Conservation (phyloP, 495 filamentous ascomycete species). For the Aspergillus nidulans region DNA sequence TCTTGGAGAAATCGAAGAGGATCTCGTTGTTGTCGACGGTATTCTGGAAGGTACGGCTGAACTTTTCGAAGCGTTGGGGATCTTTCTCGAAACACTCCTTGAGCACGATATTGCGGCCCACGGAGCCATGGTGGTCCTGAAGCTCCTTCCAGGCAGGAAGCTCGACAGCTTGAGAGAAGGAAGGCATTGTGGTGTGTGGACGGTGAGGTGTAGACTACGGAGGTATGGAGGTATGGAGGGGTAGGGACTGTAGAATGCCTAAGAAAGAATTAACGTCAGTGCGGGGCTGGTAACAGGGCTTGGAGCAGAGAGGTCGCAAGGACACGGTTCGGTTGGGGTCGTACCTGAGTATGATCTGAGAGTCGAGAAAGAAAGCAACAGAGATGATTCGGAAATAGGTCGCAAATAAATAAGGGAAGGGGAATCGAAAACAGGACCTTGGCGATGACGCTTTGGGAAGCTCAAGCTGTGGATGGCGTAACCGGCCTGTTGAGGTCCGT, state of each 20-base stretch:
- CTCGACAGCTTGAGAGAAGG: constrained; percentile 72
- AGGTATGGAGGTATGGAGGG: neutral
- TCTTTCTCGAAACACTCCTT: constrained; percentile 91
- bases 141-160: constrained; percentile 82
- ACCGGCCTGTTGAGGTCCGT: constrained; percentile 44
- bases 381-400: neutral
- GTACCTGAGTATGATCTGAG: constrained; percentile 9
- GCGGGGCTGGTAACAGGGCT: constrained; percentile 24
- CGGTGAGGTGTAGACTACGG: neutral
- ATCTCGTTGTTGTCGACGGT: constrained; percentile 72
- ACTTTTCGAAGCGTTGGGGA: constrained; percentile 82
- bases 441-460: constrained; percentile 18
- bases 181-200: constrained; percentile 41
- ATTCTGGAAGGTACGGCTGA: constrained; percentile 80
- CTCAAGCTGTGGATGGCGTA: constrained; percentile 25
- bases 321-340: neutral
- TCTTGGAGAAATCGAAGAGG: constrained; percentile 98
- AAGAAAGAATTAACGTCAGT: constrained; percentile 24
- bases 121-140: constrained; percentile 76
- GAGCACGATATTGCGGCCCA: constrained; percentile 83
- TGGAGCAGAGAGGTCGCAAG: neutral
- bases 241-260: neutral
- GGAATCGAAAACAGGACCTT: neutral
- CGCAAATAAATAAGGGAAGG: neutral
- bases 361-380: neutral